Conservation (phyloP, 192 early-diverging fungal genomes). For the Backusella australiensis region DNA sequence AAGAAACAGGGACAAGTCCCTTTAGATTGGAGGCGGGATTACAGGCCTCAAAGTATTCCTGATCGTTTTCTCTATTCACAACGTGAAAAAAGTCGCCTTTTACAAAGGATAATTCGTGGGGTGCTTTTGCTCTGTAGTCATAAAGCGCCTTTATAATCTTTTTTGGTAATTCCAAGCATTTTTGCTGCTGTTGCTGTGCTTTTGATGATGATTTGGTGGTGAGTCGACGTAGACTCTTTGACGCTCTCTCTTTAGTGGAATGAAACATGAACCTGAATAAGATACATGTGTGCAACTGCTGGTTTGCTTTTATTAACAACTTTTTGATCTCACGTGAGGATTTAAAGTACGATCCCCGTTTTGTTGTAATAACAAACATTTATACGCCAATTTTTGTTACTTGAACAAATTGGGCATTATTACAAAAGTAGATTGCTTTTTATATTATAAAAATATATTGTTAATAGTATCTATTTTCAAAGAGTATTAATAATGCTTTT, state of each 20-base stretch:
- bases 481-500: background rate
- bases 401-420: no score
- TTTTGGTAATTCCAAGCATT: constrained; percentile 48
- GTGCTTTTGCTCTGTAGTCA: constrained; percentile 60
- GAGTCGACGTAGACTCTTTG: constrained; percentile 11
- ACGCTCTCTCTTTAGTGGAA: constrained; percentile 16
- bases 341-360: background rate
- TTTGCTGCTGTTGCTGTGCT: background rate
- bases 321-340: background rate
- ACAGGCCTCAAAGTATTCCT: constrained; percentile 66
- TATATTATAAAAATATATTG: no score
- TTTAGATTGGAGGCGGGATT: constrained; percentile 65
- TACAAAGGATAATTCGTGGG: constrained; percentile 64
- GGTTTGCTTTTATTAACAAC: background rate
- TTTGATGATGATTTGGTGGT: background rate
- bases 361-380: background rate
- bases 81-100: constrained; percentile 82
- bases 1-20: constrained; percentile 67
- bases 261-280: constrained; percentile 14
- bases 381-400: background rate
- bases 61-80: constrained; percentile 59
- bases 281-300: background rate
- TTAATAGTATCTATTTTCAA: no score
- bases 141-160: constrained; percentile 73
- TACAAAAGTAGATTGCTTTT: no score